Base-by-base conservation (phyloP, 2,329 filamentous ascomycete species). In the Neocucurbitaria cava region DNA sequence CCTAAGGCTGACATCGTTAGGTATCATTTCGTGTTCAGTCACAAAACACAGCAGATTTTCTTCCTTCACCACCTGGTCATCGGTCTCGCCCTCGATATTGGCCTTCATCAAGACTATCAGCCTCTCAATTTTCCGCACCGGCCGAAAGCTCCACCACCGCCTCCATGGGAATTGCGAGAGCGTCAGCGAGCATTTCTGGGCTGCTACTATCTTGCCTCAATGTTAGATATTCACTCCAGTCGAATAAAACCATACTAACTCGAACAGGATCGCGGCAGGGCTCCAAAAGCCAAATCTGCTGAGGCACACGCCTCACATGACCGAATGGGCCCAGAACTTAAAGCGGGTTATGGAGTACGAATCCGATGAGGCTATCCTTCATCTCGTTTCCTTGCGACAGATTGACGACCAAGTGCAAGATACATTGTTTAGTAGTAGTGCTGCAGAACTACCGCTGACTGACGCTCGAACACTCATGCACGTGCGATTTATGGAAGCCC, bases 11-110 rank as follows among this genome's bases (percentile, higher is more conserved):
- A 66, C 17, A 18, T 2, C 1, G 3, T 3, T 36, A 74, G 70
- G 67, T 74, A 75, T 36, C 71, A 74, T 33, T 75, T 71, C 26
- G 58, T 72, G 0, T 73, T 73, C 33, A 72, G 68, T 40, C 71
- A 74, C 50, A 72, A 73, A 41, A 73, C 71, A 7, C 70, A 75
- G 46, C 70, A 71, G 33, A 71, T 68, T 15, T 71, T 70, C 40
- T 69, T 70, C 18, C 48, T 75, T 2, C 65, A 73, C 21, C 69
- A 73, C 31, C 56, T 73, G 11, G 64, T 69, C 2, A 61, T 70
- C 50, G 70, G 70, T 0, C 49, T 75, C 18, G 66, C 71, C 6
- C 56, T 73, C 24, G 72, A 75, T 20, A 66, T 74, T 15, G 69
- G 66, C 5, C 57, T 75, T 0, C 66, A 74, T 41, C 57, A 50